Evolutionary conservation across 78 protist species (phyloP).

Genomic region (Diacronema lutheri): DNA sequence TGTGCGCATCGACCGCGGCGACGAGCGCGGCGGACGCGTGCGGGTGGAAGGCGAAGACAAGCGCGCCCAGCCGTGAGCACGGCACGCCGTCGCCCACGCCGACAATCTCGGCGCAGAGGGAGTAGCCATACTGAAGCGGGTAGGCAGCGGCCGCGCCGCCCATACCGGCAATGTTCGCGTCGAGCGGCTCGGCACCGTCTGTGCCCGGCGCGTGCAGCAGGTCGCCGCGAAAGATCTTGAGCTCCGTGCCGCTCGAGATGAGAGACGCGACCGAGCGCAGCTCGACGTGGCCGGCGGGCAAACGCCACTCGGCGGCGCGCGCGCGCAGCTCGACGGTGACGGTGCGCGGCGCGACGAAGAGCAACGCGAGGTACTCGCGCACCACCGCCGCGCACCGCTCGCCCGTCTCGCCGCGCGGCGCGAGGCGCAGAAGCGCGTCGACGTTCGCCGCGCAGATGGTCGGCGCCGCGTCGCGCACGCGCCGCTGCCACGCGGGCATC

Average conservation of each 20-base stretch:
- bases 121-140: conserved; percentile 9
- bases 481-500: too few species aligned
- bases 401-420: too few species aligned
- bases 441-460: too few species aligned
- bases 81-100: not conserved
- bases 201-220: not conserved
- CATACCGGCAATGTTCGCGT: not conserved
- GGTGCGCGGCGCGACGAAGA: not conserved
- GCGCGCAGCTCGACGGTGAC: not conserved
- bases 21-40: not conserved
- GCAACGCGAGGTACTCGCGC: not conserved
- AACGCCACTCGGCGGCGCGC: too few species aligned
- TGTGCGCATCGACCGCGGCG: not conserved
- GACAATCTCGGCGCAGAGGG: not conserved
- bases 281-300: not conserved
- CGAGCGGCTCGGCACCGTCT: not conserved
- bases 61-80: not conserved
- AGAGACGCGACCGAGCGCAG: not conserved
- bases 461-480: too few species aligned
- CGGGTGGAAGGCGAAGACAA: conserved; percentile 8
- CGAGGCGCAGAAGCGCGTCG: too few species aligned
- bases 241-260: conserved; percentile 1
- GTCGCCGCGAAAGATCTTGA: not conserved
- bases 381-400: too few species aligned
- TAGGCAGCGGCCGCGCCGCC: not conserved